Conservation (phyloP, 2,329 filamentous ascomycete genomes). For the Huntiella moniliformis region DNA sequence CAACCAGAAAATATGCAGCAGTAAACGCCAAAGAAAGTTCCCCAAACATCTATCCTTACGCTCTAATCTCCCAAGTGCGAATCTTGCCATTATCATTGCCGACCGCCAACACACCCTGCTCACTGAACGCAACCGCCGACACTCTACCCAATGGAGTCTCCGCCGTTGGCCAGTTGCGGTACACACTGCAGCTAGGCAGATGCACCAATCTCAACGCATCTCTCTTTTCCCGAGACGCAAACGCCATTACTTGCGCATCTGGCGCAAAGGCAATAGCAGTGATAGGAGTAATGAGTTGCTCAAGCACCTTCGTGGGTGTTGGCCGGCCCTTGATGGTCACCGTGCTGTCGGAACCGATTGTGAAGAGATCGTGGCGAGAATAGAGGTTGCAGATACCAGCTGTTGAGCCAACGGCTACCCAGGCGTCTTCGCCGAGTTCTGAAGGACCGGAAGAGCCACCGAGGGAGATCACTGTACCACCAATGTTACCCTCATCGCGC, state of each 20-base stretch:
- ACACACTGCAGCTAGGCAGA: constrained; percentile 80
- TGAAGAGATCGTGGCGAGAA: constrained; percentile 51
- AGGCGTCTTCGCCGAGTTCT: constrained; percentile 58
- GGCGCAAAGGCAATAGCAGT: constrained; percentile 65
- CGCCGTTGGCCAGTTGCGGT: constrained; percentile 89
- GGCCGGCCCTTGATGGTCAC: constrained; percentile 43
- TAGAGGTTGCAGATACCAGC: constrained; percentile 89
- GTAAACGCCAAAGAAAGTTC: neutral
- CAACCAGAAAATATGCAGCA: no score
- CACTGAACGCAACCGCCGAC: constrained; percentile 51
- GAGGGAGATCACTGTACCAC: constrained; percentile 63
- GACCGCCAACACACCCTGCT: constrained; percentile 54
- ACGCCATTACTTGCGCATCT: constrained; percentile 75
- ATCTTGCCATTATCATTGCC: constrained; percentile 82
- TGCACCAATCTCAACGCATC: constrained; percentile 79
- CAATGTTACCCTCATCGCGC: constrained; percentile 78
- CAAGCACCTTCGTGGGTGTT: constrained; percentile 52
- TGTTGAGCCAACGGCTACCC: constrained; percentile 73
- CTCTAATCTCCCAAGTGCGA: constrained; percentile 72
- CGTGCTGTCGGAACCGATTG: constrained; percentile 18
- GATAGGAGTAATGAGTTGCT: constrained; percentile 74
- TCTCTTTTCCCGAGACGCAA: constrained; percentile 72
- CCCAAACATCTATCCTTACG: constrained; percentile 22
- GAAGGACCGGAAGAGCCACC: constrained; percentile 48
- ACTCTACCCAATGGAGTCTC: constrained; percentile 76